Conservation (phyloP, 2,329 filamentous ascomycete species). For the Beauveria sp. region DNA sequence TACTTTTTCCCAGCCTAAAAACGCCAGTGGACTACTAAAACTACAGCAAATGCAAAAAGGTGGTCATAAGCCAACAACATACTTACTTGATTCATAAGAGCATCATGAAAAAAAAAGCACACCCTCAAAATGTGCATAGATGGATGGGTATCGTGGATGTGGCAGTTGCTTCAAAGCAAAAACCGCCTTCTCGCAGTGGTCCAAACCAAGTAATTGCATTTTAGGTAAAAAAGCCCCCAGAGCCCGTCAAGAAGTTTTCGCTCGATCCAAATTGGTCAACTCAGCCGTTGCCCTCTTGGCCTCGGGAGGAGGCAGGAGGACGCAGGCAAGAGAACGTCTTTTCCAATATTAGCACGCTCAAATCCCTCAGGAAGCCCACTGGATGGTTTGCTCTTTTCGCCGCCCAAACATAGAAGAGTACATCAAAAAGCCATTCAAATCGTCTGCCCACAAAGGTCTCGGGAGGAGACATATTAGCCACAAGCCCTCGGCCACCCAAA, state of each 20-base stretch:
- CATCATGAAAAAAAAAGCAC: neutral
- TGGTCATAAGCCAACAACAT: neutral
- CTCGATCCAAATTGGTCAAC: constrained; percentile 27
- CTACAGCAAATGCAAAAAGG: constrained; percentile 8
- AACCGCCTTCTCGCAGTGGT: neutral
- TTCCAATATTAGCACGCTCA: constrained; percentile 26
- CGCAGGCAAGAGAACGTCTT: constrained; percentile 17
- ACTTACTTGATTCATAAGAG: constrained; percentile 13
- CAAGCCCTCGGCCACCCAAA: constrained; percentile 30
- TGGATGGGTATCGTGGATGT: neutral
- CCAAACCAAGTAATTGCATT: constrained; percentile 14
- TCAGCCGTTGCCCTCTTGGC: constrained; percentile 15
- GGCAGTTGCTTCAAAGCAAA: neutral
- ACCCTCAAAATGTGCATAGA: constrained; percentile 9
- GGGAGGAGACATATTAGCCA: constrained; percentile 23
- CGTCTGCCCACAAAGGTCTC: constrained; percentile 19
- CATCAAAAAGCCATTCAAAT: constrained; percentile 18
- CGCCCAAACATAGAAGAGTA: constrained; percentile 8
- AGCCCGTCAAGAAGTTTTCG: constrained; percentile 30
- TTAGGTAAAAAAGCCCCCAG: constrained; percentile 28
- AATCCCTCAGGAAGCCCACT: constrained; percentile 35
- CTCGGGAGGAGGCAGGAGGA: constrained; percentile 3
- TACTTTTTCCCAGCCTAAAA: constrained; percentile 9
- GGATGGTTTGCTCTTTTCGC: constrained; percentile 16
- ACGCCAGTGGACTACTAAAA: constrained; percentile 11